phyloP scores from a whole-genome alignment of 2,329 filamentous ascomycete species.

The Verruconis gallopava region DNA sequence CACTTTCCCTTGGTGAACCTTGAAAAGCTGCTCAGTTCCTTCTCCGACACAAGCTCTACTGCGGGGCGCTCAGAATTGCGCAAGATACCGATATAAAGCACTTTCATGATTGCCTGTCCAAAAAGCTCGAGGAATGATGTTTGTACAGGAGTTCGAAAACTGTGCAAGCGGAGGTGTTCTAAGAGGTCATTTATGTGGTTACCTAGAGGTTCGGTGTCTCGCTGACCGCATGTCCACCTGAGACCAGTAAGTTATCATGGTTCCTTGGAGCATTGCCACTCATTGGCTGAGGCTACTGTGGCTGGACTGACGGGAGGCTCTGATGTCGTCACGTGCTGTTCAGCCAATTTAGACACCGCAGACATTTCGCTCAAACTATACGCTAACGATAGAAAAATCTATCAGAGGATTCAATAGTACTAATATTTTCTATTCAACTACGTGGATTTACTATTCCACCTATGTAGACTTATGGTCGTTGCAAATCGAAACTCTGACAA shows the following conservation, averaged over 20 bases:
- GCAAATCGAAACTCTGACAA: constrained; percentile 8
- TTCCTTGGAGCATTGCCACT: background rate
- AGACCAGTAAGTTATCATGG: background rate
- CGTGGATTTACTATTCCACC: background rate
- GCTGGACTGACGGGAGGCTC: background rate
- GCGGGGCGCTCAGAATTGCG: constrained; percentile 67
- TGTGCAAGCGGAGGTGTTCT: background rate
- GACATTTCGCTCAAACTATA: too few species aligned
- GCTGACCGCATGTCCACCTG: background rate
- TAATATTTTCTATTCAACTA: too few species aligned
- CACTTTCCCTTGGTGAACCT: constrained; percentile 66
- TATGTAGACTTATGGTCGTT: background rate
- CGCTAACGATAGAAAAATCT: too few species aligned
- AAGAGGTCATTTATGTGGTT: background rate
- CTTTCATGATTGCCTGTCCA: constrained; percentile 54
- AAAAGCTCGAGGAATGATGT: too few species aligned
- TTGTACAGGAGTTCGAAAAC: background rate
- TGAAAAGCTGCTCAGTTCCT: constrained; percentile 65
- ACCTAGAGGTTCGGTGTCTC: background rate
- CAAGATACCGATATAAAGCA: constrained; percentile 76
- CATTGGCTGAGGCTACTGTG: background rate
- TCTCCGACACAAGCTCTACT: constrained; percentile 62
- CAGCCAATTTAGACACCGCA: too few species aligned
- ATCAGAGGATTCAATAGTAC: too few species aligned
- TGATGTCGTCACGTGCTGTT: background rate